Conservation (phyloP, 176 grass and related monocot species). For the Thinopyrum elongatum region DNA sequence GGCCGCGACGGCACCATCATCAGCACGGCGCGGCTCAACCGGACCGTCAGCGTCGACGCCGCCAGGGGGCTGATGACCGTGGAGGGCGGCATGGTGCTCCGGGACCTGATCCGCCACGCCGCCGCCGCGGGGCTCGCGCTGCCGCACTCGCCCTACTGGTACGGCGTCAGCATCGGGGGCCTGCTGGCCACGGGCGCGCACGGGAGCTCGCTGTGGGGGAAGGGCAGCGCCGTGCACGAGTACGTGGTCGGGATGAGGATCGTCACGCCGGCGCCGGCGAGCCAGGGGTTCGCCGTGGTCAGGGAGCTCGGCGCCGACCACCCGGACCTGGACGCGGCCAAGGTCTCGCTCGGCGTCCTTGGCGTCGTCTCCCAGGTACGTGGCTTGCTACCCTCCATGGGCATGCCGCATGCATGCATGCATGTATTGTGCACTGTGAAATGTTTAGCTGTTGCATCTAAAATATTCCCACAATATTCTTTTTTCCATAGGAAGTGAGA, state of each 20-base stretch:
- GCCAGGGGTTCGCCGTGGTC: conserved; percentile 32
- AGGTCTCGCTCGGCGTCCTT: neutral
- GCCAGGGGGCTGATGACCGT: conserved; percentile 3
- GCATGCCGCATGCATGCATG: no score
- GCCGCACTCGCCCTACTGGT: conserved; percentile 58
- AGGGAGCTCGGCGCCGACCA: no score
- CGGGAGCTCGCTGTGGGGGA: neutral
- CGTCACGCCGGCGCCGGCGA: no score
- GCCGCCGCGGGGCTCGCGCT: conserved; percentile 37
- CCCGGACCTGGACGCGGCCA: no score
- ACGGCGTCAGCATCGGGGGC: conserved; percentile 48
- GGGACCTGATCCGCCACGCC: conserved; percentile 44
- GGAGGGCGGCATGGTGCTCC: conserved; percentile 35
- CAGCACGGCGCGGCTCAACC: conserved; percentile 29
- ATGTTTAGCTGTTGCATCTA: no score
- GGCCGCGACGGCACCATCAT: conserved; percentile 36
- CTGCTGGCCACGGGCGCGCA: conserved; percentile 41
- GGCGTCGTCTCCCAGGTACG: neutral
- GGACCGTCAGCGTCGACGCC: conserved; percentile 5
- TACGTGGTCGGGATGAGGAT: no score
- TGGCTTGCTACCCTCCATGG: no score
- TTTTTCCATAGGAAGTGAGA: no score
- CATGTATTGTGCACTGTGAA: no score
- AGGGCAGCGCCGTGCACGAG: no score
- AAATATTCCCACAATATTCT: no score